Conservation (phyloP, 1,284 basidiomycete genomes). For the Trichosporon sp. region DNA sequence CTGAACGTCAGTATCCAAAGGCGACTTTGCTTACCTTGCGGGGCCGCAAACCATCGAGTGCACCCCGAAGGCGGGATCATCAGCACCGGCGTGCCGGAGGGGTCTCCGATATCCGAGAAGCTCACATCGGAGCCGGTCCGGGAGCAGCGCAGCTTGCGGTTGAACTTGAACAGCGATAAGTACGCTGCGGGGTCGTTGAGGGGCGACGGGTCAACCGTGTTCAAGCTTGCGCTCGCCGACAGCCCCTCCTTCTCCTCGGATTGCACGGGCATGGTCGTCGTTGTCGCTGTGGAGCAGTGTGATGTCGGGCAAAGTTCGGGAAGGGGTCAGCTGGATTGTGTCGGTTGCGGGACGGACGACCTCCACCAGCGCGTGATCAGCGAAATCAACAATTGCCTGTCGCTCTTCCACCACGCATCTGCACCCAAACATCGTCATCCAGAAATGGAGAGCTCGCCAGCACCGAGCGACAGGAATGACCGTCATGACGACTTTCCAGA, state of each 20-base stretch:
- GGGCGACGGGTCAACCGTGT: constrained; percentile 19
- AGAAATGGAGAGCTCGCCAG: constrained; percentile 58
- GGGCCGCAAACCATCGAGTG: constrained; percentile 42
- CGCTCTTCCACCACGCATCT: background rate
- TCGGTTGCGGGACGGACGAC: background rate
- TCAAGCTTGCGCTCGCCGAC: background rate
- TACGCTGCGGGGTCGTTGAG: constrained; percentile 36
- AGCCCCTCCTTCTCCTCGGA: background rate
- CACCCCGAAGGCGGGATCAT: constrained; percentile 42
- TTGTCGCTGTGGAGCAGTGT: background rate
- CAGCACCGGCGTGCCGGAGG: constrained; percentile 36
- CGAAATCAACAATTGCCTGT: background rate
- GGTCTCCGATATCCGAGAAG: constrained; percentile 42
- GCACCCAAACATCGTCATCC: background rate
- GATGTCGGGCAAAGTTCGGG: background rate
- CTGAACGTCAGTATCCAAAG: constrained; percentile 17
- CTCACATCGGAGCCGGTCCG: constrained; percentile 37
- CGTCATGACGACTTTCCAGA: background rate
- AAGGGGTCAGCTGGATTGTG: background rate
- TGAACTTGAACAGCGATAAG: constrained; percentile 36
- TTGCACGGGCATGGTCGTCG: background rate
- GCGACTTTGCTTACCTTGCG: constrained; percentile 32
- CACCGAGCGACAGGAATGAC: constrained; percentile 49
- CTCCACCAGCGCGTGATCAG: constrained; percentile 1
- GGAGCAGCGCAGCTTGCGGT: constrained; percentile 33